Conservation (phyloP, 2,329 filamentous ascomycete species). For the Diaporthe sp. region DNA sequence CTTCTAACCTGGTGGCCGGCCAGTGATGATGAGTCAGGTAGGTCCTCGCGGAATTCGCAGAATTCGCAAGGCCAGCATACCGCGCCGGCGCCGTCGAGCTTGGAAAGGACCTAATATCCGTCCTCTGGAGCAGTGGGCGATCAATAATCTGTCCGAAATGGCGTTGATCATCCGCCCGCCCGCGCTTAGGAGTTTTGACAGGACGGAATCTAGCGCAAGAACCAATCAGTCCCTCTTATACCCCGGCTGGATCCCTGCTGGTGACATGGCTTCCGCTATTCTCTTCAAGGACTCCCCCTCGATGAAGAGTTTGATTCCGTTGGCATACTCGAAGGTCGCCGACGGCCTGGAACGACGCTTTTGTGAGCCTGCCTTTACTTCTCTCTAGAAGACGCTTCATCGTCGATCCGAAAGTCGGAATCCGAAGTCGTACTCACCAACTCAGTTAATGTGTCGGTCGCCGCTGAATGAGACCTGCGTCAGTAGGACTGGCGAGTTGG, state of each 20-base stretch:
- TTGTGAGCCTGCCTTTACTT: background rate
- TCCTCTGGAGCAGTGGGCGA: constrained; percentile 17
- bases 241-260: constrained; percentile 20
- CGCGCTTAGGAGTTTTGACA: constrained; percentile 30
- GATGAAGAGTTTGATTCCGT: background rate
- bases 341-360: background rate
- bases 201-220: constrained; percentile 29
- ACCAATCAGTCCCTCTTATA: background rate
- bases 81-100: constrained; percentile 23
- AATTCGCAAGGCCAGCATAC: background rate
- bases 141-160: constrained; percentile 31
- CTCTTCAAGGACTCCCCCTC: constrained; percentile 8
- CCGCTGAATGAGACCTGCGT: background rate
- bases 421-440: background rate
- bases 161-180: constrained; percentile 28
- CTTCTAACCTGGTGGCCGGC: background rate
- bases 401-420: background rate
- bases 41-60: background rate
- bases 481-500: background rate
- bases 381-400: background rate
- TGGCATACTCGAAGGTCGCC: background rate
- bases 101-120: constrained; percentile 27
- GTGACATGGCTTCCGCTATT: background rate
- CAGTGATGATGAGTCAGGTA: background rate
- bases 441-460: background rate